Percentiles rank a stretch among this genome's conserved stretches.
These are phyloP conservation scores for Tylopilus sp. DNA, from an alignment of 768 basidiomycete genomes.

Conservation along the genomic window DNA sequence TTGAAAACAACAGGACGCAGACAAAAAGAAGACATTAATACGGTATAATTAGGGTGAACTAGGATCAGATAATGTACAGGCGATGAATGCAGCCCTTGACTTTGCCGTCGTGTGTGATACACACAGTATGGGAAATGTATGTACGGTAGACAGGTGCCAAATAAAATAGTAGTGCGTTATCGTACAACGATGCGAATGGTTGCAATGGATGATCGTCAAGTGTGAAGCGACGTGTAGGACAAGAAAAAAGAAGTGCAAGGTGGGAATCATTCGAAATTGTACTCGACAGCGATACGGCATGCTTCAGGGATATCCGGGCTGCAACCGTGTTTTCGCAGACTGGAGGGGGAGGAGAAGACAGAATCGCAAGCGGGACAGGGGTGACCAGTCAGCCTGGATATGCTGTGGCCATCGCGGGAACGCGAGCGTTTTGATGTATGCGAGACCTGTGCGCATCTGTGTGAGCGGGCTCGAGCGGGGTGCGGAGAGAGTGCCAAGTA, in stretches of 20 bases:
- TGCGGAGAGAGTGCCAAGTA: slow-evolving; percentile 5
- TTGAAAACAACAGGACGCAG: background rate
- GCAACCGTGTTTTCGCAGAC: slow-evolving; percentile 59
- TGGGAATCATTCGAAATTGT: slow-evolving; percentile 60
- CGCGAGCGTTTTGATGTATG: slow-evolving; percentile 59
- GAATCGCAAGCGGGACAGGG: slow-evolving; percentile 76
- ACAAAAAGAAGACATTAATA: slow-evolving; percentile 28
- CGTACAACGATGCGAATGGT: slow-evolving; percentile 27
- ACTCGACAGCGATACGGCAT: slow-evolving; percentile 70
- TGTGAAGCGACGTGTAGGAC: background rate
- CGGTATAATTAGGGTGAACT: slow-evolving; percentile 32
- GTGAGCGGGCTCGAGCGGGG: slow-evolving; percentile 13
- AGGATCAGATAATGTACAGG: slow-evolving; percentile 29
- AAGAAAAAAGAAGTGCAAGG: no score
- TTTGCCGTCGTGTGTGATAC: slow-evolving; percentile 11
- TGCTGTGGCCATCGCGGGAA: slow-evolving; percentile 36
- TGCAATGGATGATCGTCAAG: slow-evolving; percentile 16
- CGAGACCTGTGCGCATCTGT: slow-evolving; percentile 37
- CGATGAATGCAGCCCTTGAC: slow-evolving; percentile 16
- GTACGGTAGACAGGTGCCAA: slow-evolving; percentile 25
- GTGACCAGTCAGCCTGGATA: slow-evolving; percentile 44
- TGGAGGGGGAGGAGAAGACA: slow-evolving; percentile 55
- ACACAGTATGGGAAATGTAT: slow-evolving; percentile 23
- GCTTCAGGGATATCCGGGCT: slow-evolving; percentile 58
- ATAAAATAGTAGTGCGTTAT: slow-evolving; percentile 27